Evolutionary conservation across 78 protist species (phyloP), one percentile per base, ranked within the genome.

Genomic region (Thecamonas trahens): DNA sequence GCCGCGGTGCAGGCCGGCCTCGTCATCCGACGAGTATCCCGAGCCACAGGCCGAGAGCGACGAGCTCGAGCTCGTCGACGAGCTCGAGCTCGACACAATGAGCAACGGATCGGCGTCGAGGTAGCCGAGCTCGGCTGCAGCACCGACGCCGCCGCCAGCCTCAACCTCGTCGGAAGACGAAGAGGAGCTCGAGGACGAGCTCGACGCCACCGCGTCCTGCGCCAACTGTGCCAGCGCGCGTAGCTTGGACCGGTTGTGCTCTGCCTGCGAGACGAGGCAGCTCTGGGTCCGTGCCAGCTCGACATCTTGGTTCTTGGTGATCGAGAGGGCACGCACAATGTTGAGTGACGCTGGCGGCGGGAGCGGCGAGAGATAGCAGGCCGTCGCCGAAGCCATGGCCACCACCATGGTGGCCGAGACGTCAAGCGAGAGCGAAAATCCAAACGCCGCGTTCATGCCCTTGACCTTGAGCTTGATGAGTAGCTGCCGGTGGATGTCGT

Each of bases 381-480:
- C 90, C 5, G 90, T 84, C 31, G 76, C 85, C 1, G 84, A 68
- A 0, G 85, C 85, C 22, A 70, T 45, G 61, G 82, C 85, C 58
- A 78, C 64, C 3, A 79, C 57, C 35, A 79, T 59, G 1, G 79
- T 68, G 47, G 70, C 82, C 18, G 80, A 71, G 32, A 84, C 70
- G 32, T 77, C 37, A 26, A 84, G 61, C 34, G 57, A 67, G 32
- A 76, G 31, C 47, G 66, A 54, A 8, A 84, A 34, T 18, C 73
- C 53, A 61, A 84, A 84, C 39, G 71, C 76, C 29, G 90, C 90
- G 58, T 84, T 83, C 83, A 83, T 75, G n/a, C 82, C 88, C n/a
- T 52, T 26, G 11, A 82, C 31, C 28, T 68, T 69, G 26, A 88
- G 60, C 44, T 84, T 85, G 76, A 77, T 53, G 72, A 76, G 49